phyloP scores from a whole-genome alignment of 1,139 yeast genomes.

The Pichia inconspicua region DNA sequence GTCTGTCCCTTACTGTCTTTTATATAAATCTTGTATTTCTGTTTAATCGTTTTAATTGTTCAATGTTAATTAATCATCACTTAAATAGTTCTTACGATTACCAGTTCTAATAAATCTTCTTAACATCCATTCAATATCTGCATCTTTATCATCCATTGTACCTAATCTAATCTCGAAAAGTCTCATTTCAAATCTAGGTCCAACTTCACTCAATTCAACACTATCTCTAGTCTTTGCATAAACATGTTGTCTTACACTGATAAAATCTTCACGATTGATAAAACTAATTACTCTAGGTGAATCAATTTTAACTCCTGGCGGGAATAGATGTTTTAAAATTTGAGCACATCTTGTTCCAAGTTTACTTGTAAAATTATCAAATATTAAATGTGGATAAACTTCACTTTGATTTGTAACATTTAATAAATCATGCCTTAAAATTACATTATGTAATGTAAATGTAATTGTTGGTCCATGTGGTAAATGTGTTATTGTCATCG shows the following conservation, averaged over 20 bases:
- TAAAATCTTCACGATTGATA: conserved; percentile 83
- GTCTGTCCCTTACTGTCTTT: not conserved
- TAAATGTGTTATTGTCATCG: conserved; percentile 85
- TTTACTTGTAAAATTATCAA: conserved; percentile 81
- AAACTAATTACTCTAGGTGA: conserved; percentile 85
- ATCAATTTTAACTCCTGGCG: conserved; percentile 93
- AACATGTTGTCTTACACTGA: conserved; percentile 90
- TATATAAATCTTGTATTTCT: not conserved
- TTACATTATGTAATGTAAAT: conserved; percentile 90
- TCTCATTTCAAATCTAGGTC: conserved; percentile 98
- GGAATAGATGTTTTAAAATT: conserved; percentile 80
- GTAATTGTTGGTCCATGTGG: conserved; percentile 98
- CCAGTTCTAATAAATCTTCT: conserved; percentile 92
- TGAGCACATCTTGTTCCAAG: conserved; percentile 80
- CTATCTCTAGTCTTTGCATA: conserved; percentile 82
- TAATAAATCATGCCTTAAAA: conserved; percentile 83
- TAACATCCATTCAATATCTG: conserved; percentile 96
- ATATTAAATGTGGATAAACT: conserved; percentile 87
- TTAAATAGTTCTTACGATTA: conserved; percentile 80
- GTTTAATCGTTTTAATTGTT: not conserved
- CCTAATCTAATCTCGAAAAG: conserved; percentile 83
- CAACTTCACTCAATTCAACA: conserved; percentile 91
- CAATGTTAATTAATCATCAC: conserved; percentile 14
- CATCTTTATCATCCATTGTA: conserved; percentile 88
- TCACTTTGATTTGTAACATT: conserved; percentile 85